Evolutionary conservation across 768 basidiomycete genomes (phyloP).

Genomic region (Chalciporus pseudorubinellus): DNA sequence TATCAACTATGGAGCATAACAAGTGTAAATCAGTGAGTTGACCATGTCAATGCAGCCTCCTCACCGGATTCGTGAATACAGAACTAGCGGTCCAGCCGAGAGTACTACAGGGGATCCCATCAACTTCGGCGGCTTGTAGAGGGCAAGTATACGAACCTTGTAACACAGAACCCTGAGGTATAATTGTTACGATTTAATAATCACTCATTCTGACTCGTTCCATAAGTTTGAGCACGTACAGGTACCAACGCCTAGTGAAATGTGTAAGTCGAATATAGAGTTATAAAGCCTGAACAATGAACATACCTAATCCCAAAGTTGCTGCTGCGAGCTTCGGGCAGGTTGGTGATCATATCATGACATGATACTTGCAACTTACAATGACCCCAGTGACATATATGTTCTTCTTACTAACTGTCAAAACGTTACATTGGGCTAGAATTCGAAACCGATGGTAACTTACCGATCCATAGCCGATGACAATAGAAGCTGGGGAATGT

Average conservation of each 20-base stretch:
- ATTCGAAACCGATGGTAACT: not conserved
- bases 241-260: not conserved
- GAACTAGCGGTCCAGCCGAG: not conserved
- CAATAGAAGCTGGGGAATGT: not conserved
- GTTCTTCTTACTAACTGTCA: not conserved
- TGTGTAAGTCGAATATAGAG: not conserved
- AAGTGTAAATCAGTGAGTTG: not conserved
- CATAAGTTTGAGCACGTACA: not conserved
- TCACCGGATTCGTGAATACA: not conserved
- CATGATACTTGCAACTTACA: not conserved
- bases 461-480: conserved; percentile 1
- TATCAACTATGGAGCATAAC: not conserved
- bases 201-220: not conserved
- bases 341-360: not conserved
- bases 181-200: not conserved
- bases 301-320: not conserved
- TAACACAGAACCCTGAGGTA: not conserved
- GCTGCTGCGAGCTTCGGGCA: not conserved
- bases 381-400: not conserved
- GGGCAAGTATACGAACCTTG: not conserved
- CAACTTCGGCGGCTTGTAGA: no score
- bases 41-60: not conserved
- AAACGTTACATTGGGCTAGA: not conserved
- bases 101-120: not conserved
- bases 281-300: not conserved